Conservation (phyloP, 371 early-diverging fungal genomes). For the Lichtheimia ornata region DNA sequence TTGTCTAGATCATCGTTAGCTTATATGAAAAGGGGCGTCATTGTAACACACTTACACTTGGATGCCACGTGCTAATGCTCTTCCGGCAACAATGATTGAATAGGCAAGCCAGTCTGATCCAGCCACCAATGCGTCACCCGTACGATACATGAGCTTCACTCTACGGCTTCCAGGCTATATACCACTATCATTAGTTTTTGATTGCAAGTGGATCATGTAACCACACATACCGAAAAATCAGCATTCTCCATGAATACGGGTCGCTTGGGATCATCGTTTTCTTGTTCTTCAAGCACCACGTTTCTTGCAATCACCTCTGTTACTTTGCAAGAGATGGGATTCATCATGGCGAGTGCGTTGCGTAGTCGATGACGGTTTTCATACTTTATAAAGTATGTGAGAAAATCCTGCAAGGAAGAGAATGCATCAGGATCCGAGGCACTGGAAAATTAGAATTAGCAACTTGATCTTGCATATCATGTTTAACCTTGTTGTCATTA, state of each 20-base stretch:
- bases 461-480: too few species aligned
- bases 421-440: conserved; percentile 25
- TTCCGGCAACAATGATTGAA: conserved; percentile 30
- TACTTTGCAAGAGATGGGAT: conserved; percentile 35
- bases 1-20: not conserved
- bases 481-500: not conserved
- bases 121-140: conserved; percentile 32
- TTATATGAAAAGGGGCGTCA: not conserved
- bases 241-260: conserved; percentile 16
- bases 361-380: conserved; percentile 41
- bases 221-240: conserved; percentile 6
- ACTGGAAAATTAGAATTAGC: not conserved
- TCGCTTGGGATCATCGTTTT: conserved; percentile 4
- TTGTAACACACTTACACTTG: conserved; percentile 7
- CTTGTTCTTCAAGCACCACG: conserved; percentile 19
- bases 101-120: conserved; percentile 44
- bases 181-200: not conserved
- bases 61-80: conserved; percentile 32
- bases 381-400: conserved; percentile 39
- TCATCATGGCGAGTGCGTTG: conserved; percentile 37
- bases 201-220: too few species aligned
- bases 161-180: conserved; percentile 11
- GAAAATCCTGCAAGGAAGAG: conserved; percentile 27
- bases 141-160: conserved; percentile 31
- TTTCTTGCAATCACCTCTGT: conserved; percentile 40